Conservation (phyloP, 495 filamentous ascomycete genomes). For the Penicillium verhagenii region DNA sequence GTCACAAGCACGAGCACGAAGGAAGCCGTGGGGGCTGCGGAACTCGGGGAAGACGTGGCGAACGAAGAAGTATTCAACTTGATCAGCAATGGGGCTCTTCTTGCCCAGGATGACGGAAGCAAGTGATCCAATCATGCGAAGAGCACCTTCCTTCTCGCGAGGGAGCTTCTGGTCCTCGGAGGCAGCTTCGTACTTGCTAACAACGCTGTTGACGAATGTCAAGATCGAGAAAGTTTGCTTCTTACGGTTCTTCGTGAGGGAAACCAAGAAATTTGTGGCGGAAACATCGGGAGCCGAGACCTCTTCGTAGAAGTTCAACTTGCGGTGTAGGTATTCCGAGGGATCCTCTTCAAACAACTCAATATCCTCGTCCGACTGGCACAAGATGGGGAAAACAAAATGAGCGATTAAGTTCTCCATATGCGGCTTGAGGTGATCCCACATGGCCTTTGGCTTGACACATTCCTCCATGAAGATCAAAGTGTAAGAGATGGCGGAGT, state of each 20-base stretch:
- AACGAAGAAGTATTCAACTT: conserved; percentile 99
- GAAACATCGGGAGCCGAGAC: conserved; percentile 94
- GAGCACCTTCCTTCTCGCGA: conserved; percentile 91
- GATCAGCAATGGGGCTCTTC: conserved; percentile 94
- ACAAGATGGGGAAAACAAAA: conserved; percentile 91
- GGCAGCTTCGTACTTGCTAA: conserved; percentile 83
- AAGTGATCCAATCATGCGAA: conserved; percentile 96
- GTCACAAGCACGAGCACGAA: conserved; percentile 92
- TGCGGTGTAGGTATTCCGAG: conserved; percentile 93
- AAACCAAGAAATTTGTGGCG: conserved; percentile 93
- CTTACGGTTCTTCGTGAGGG: conserved; percentile 88
- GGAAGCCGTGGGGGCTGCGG: conserved; percentile 86
- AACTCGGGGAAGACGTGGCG: conserved; percentile 98
- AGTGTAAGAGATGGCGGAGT: conserved; percentile 86
- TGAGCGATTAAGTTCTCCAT: conserved; percentile 88
- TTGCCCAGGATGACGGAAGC: conserved; percentile 93
- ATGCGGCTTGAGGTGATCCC: conserved; percentile 90
- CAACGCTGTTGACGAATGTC: conserved; percentile 87
- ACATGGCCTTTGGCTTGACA: conserved; percentile 95
- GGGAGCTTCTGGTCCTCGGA: conserved; percentile 86
- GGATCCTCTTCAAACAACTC: conserved; percentile 93
- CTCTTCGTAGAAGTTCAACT: conserved; percentile 97
- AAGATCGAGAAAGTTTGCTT: conserved; percentile 95
- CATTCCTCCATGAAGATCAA: conserved; percentile 94
- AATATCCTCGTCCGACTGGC: conserved; percentile 87